Percentiles rank a stretch among this genome's conserved stretches.
phyloP scores from a whole-genome alignment of 75 land plant species.

The Isoetes taiwanensis region DNA sequence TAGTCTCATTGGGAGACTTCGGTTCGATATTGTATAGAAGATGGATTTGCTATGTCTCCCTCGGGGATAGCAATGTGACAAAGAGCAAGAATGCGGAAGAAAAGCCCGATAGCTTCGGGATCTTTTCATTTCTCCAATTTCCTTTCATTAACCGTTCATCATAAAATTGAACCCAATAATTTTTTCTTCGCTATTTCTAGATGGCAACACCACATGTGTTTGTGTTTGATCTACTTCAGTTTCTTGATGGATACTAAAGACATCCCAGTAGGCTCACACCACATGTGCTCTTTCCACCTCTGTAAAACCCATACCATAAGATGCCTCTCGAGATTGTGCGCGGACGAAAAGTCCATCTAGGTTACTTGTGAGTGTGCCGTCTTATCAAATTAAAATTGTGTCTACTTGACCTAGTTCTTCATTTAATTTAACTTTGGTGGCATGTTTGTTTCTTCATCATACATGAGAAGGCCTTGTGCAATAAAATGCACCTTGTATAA shows the following conservation, averaged over 20 bases:
- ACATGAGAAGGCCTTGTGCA: neutral
- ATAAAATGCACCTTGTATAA: neutral
- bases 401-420: slow-evolving; percentile 5
- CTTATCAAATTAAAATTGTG: slow-evolving; percentile 1
- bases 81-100: neutral
- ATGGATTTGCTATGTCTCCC: neutral
- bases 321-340: neutral
- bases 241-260: neutral
- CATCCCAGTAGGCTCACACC: no score
- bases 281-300: neutral
- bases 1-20: slow-evolving; percentile 6
- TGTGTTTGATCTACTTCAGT: neutral
- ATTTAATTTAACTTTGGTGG: slow-evolving; percentile 3
- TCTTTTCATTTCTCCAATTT: neutral
- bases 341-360: slow-evolving; percentile 1
- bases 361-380: neutral
- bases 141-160: neutral
- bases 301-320: neutral
- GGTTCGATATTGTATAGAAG: neutral
- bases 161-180: slow-evolving; percentile 6
- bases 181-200: slow-evolving; percentile 4
- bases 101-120: neutral
- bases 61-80: neutral
- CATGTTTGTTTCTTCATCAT: neutral
- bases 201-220: no score